Evolutionary conservation across 208 protist genomes (phyloP).

Genomic region (Wallacemonas sp.): DNA sequence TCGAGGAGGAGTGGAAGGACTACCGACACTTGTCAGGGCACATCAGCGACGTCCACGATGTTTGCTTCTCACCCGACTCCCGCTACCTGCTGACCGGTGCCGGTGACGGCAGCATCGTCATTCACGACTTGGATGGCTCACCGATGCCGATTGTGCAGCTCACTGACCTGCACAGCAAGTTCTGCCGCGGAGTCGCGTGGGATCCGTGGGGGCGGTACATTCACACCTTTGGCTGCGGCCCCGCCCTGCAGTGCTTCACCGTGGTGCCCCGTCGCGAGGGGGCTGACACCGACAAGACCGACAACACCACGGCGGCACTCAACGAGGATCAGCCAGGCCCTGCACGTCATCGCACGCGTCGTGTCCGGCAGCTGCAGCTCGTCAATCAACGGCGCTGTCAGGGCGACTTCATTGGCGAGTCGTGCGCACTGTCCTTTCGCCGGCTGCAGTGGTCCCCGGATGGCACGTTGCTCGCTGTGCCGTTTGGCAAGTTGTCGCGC

Average conservation of each 20-base stretch:
- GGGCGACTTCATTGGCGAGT: conserved; percentile 78
- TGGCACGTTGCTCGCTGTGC: conserved; percentile 72
- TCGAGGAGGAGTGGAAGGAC: conserved; percentile 81
- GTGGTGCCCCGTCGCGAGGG: conserved; percentile 26
- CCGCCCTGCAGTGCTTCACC: conserved; percentile 73
- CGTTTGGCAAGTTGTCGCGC: conserved; percentile 66
- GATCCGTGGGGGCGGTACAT: conserved; percentile 80
- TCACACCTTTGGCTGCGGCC: conserved; percentile 66
- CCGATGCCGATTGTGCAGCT: conserved; percentile 75
- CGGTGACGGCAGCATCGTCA: conserved; percentile 76
- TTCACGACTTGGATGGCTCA: conserved; percentile 75
- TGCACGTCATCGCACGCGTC: background rate
- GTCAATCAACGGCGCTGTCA: conserved; percentile 57
- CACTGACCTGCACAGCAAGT: conserved; percentile 66
- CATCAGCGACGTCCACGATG: conserved; percentile 84
- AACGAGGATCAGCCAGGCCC: background rate
- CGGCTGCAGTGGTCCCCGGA: conserved; percentile 84
- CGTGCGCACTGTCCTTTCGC: conserved; percentile 72
- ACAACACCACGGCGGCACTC: background rate
- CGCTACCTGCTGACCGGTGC: conserved; percentile 77
- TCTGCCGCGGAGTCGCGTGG: conserved; percentile 88
- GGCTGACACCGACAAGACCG: background rate
- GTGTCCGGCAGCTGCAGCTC: conserved; percentile 43
- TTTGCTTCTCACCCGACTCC: conserved; percentile 85
- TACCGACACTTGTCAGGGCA: conserved; percentile 84